Evolutionary conservation across 192 early-diverging fungal species (phyloP), one percentile per base, ranked within the genome.

Genomic region (Coemansia sp.): DNA sequence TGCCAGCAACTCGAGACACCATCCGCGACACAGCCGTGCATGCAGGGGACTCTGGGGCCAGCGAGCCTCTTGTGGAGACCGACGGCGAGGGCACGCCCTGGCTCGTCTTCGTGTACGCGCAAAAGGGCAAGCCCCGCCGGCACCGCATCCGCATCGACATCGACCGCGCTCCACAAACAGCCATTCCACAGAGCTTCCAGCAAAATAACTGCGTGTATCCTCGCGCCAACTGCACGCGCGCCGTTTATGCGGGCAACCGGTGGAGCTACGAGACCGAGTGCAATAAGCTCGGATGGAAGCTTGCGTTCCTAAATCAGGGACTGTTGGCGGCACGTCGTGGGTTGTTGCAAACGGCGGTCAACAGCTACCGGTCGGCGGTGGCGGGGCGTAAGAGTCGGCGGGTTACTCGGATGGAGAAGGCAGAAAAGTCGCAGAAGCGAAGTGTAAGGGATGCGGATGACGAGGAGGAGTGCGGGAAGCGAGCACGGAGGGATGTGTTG

Each of bases 211-310:
- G 91, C 65, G 85, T 96, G 35, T 96, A 96, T 64, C 90, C 90
- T 13, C 82, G 88, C 14, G 94, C 94, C 6, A 85, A 89, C 71
- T 85, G 88, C 47, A 60, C 78, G 3, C 64, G 82, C 16, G 54
- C 81, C 1, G 53, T 74, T 10, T 92, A 96, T 65, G 76, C 85
- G n/a, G 94, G 94, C 14, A 89, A 92, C 65, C 85, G 94, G 16
- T 93, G 90, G 85, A 71, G 73, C 11, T 96, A 93, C 68, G 94
- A 96, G 68, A 91, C 85, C 2, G 87, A 89, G 51, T 94, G 92
- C 65, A 96, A 96, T 51, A 68, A 61, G n/a, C 78, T 94, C 13
- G 93, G 92, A 3, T 94, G 94, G 94, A 86, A 88, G 56, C 82
- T 96, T 54, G 87, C 88, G 2, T 89, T 85, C 68, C 74, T 94